phyloP scores from a whole-genome alignment of 2,329 filamentous ascomycete genomes.

The Penicillium brasilianum region DNA sequence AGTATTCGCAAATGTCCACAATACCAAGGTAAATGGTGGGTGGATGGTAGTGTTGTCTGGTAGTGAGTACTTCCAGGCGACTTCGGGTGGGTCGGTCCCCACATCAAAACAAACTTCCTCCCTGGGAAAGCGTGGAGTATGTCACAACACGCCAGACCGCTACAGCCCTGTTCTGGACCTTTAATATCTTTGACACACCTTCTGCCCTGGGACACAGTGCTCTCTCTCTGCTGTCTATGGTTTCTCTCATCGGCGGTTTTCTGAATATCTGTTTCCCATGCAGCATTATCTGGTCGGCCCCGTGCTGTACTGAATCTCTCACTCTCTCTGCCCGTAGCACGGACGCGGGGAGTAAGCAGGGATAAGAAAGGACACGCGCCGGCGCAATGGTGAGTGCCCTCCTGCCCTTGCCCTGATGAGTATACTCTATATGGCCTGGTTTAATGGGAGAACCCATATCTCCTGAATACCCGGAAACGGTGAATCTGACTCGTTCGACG shows the following conservation, averaged over 20 bases:
- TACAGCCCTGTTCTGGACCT: constrained; percentile 1
- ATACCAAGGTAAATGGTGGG: neutral
- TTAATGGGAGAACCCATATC: neutral
- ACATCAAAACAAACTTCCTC: constrained; percentile 32
- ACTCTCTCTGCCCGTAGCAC: constrained; percentile 15
- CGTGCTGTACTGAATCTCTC: constrained; percentile 3
- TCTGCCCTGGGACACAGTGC: neutral
- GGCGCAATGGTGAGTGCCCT: constrained; percentile 20
- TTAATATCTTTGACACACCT: constrained; percentile 3
- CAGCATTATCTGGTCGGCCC: neutral
- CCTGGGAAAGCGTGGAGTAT: constrained; percentile 34
- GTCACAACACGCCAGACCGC: constrained; percentile 9
- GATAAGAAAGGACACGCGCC: constrained; percentile 20
- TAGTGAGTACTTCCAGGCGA: constrained; percentile 17
- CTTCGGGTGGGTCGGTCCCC: neutral
- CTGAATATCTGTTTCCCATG: constrained; percentile 9
- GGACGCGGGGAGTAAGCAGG: constrained; percentile 21
- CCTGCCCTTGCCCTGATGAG: constrained; percentile 13
- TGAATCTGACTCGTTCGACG: constrained; percentile 19
- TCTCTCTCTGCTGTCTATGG: neutral
- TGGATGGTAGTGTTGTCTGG: neutral
- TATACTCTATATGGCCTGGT: neutral
- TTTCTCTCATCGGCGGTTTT: neutral
- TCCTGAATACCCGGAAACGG: neutral
- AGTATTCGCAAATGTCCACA: neutral